Base-by-base conservation (phyloP, 257 asterid species). In the Solanum ossicruentum region DNA sequence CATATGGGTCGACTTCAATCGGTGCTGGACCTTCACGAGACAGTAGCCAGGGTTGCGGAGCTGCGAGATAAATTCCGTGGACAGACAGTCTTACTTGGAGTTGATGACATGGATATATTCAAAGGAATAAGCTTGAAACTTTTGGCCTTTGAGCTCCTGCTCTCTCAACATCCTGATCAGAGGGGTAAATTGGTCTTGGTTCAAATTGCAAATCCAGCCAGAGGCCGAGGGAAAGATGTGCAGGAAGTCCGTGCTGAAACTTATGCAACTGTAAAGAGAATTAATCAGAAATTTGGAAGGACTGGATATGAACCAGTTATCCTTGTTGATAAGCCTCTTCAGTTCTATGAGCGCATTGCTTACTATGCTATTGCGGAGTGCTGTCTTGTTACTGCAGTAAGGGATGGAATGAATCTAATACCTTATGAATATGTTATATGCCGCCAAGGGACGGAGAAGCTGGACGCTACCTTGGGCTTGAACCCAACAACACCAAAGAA, bases 331-430 rank as follows among this genome's bases (percentile, higher is more conserved):
- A 90, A 88, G 65, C 86, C 93, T 16, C 94, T 94, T 47, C 91
- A 93, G 82, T 94, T 91, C 86, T 93, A 84, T 2, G 98, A 93
- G 84, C 92, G 98, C 5, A 92, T 93, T 18, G 90, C 98, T 12
- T 94, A 91, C 85, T 94, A 94, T 80, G 95, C 91, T 36, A 84
- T 90, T 65, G 90, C 97, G 0, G 98, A 93, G 88, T 94, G 98
- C 87, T 94, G 98, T 84, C 95, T 94, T 6, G 98, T 94, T 41
- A 94, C 98, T 65, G 98, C 98, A 13, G 98, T 94, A 47, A 88
- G 98, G 86, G 98, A 94, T 45, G 98, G 98, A 83, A 94, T 94
- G 98, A 94, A 94, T 85, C 90, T 94, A 61, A 94, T 94, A 86
- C 98, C 98, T 8, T 94, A 94, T 36, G 98, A 94, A 86, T 94